Base-by-base conservation (phyloP, 1,284 basidiomycete genomes). In the Austropuccinia psidii region DNA sequence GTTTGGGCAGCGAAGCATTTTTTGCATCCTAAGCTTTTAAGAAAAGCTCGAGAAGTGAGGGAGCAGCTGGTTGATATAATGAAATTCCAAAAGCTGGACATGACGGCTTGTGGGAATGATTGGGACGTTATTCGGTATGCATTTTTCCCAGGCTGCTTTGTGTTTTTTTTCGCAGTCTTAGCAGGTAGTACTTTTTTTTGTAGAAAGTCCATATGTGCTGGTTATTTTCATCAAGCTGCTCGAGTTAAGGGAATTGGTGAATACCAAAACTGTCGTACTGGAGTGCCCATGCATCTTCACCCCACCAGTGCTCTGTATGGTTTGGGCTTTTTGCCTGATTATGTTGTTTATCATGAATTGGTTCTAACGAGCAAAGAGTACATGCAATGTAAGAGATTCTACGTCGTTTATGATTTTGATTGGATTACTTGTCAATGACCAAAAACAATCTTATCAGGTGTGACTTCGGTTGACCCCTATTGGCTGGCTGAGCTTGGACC, bases 161-260 rank as follows among this genome's bases (percentile, higher is more conserved):
- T 39, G 17, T 39, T 61, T 37, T 1, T 1, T 50, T 65, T 31
- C 19, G 21, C 37, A 47, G 21, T 5, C 27, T 31, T 27, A n/a
- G n/a, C n/a, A n/a, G n/a, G n/a, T n/a, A n/a, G n/a, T n/a, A n/a
- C n/a, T n/a, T n/a, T n/a, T n/a, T n/a, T n/a, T 31, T 29, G 19
- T 77, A 93, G 95, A 79, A 98, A 97, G 86, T 93, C 93, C 27
- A 98, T 99, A 78, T 89, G 93, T 55, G 91, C 94, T 17, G 96
- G 95, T 29, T 99, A 98, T 83, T 99, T 99, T 86, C 96, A 98
- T 81, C 96, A 98, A 82, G 94, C 96, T 0, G 95, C 95, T 9
- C 85, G 93, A 76, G 94, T 96, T 49, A 98, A 98, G 83, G 95
- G 95, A 80, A 96, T 98, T 75, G 96, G 95, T 76, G 96, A 98